Conservation (phyloP, 371 early-diverging fungal genomes). For the Entomophthora muscae region DNA sequence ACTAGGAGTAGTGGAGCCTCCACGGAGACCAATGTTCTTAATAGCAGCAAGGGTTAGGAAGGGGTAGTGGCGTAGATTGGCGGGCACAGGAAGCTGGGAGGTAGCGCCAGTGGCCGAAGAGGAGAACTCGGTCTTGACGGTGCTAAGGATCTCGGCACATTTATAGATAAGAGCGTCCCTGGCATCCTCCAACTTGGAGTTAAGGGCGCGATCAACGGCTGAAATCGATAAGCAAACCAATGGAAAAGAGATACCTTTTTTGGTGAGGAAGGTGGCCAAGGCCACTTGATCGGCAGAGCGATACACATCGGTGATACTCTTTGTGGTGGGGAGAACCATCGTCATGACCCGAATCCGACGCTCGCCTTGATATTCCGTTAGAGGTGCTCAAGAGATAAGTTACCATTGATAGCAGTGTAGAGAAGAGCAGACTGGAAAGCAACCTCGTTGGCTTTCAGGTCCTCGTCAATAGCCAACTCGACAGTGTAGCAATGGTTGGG, state of each 20-base stretch:
- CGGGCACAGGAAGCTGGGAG: constrained; percentile 61
- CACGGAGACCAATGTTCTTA: constrained; percentile 49
- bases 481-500: constrained; percentile 89
- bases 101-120: constrained; percentile 53
- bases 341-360: constrained; percentile 94
- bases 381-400: neutral
- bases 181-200: constrained; percentile 84
- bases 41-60: constrained; percentile 63
- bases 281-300: constrained; percentile 71
- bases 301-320: constrained; percentile 60
- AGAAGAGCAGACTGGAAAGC: constrained; percentile 96
- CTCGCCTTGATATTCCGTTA: constrained; percentile 34
- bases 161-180: constrained; percentile 84
- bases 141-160: constrained; percentile 61
- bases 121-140: constrained; percentile 64
- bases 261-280: constrained; percentile 56
- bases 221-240: neutral
- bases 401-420: constrained; percentile 59
- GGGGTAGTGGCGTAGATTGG: constrained; percentile 72
- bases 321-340: constrained; percentile 72
- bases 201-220: constrained; percentile 62
- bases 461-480: constrained; percentile 75
- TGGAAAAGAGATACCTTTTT: constrained; percentile 37
- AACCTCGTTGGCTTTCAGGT: constrained; percentile 51
- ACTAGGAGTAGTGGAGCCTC: constrained; percentile 47